These are phyloP conservation scores for Yueomyces sinensis DNA, from an alignment of 805 yeast genomes.

Conservation along the genomic window DNA sequence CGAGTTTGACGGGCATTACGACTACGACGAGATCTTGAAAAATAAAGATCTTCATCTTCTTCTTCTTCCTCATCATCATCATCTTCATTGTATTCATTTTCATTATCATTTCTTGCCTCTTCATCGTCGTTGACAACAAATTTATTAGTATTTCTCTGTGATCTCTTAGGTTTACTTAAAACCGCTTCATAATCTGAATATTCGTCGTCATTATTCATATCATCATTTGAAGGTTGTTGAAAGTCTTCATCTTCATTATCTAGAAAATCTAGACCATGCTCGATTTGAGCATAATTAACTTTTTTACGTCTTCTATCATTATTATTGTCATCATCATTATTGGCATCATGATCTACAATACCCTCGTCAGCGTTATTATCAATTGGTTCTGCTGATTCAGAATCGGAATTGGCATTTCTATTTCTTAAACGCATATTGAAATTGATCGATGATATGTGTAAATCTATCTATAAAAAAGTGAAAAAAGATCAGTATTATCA, in stretches of 20 bases:
- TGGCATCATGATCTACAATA: constrained; percentile 4
- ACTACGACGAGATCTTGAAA: constrained; percentile 6
- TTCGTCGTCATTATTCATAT: constrained; percentile 28
- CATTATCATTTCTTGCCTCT: constrained; percentile 5
- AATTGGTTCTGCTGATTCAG: too few species aligned
- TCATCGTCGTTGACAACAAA: constrained; percentile 8
- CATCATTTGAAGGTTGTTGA: neutral
- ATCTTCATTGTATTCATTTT: constrained; percentile 17
- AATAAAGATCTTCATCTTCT: constrained; percentile 6
- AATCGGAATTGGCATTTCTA: neutral
- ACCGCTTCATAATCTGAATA: constrained; percentile 17
- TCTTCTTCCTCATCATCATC: constrained; percentile 22
- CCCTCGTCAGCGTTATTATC: neutral
- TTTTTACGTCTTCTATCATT: too few species aligned
- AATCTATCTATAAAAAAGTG: too few species aligned
- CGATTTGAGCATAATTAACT: constrained; percentile 26
- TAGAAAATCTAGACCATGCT: constrained; percentile 19
- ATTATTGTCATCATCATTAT: constrained; percentile 6
- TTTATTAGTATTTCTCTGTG: too few species aligned
- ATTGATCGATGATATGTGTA: too few species aligned
- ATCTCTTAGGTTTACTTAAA: constrained; percentile 6
- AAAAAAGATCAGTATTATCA: too few species aligned
- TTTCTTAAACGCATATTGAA: neutral
- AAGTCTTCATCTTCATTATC: constrained; percentile 2
- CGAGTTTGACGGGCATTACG: constrained; percentile 1